Conservation (phyloP, 2,329 filamentous ascomycete species). For the Calonectria hongkongensis region DNA sequence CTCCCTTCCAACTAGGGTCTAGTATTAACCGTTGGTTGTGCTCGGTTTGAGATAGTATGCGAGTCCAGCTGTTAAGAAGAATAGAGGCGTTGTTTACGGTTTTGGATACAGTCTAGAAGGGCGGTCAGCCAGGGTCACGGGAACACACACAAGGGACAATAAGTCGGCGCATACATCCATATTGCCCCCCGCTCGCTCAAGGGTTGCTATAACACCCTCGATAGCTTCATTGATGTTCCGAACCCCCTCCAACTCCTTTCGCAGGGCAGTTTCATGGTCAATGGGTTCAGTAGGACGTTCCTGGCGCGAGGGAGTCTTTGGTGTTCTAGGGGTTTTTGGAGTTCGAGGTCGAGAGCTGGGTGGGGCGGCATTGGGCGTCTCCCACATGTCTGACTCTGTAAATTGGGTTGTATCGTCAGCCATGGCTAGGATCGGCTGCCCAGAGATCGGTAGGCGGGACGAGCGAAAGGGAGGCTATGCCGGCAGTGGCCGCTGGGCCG, state of each 20-base stretch:
- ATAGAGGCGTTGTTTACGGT: conserved; percentile 93
- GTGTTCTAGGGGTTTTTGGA: conserved; percentile 68
- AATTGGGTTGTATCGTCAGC: conserved; percentile 65
- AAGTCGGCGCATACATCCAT: conserved; percentile 76
- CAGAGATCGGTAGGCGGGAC: conserved; percentile 19
- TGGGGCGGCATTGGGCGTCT: conserved; percentile 61
- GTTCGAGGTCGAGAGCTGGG: conserved; percentile 57
- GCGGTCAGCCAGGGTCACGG: conserved; percentile 43
- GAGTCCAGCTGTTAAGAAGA: conserved; percentile 95
- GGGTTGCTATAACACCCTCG: conserved; percentile 83
- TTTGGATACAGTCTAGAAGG: conserved; percentile 80
- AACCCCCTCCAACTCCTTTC: conserved; percentile 87
- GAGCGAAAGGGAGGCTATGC: conserved; percentile 30
- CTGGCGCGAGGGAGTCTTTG: conserved; percentile 64
- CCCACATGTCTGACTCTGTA: conserved; percentile 70
- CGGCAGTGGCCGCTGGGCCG: conserved; percentile 23
- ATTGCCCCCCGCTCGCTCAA: conserved; percentile 83
- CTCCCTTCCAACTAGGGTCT: conserved; percentile 92
- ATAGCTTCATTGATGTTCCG: conserved; percentile 92
- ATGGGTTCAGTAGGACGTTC: conserved; percentile 66
- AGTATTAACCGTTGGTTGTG: conserved; percentile 96
- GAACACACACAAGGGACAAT: conserved; percentile 7
- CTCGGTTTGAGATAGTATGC: conserved; percentile 96
- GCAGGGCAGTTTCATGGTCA: conserved; percentile 84
- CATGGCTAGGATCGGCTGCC: conserved; percentile 58